Evolutionary conservation across 345 rosid species (phyloP), one percentile per base, ranked within the genome.

Genomic region (Microthlaspi erraticum): DNA sequence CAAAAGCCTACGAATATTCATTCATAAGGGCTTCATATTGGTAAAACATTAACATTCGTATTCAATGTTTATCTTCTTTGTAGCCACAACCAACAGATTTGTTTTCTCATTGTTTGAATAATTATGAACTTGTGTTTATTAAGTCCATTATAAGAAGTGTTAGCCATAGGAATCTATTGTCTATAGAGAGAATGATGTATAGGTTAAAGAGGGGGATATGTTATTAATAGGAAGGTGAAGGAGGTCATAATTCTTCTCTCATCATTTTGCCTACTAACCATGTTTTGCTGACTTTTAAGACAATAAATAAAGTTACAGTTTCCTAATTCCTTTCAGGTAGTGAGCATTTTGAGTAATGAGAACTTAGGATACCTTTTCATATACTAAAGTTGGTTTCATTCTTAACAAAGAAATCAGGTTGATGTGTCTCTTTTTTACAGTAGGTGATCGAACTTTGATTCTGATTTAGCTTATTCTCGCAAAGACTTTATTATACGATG

Each of bases 181-280:
- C 29, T 26, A 26, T 26, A 64, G 17, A 5, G 33, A 64, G 11
- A 29, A 73, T 73, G 45, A 48, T 34, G n/a, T 14, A 10, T 38
- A 14, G 33, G 49, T 49, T 39, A 29, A 58, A 49, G 64, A 72
- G 20, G 14, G 1, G 1, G 18, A 37, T 50, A 33, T 64, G 38
- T 10, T 32, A 71, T 39, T 61, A 32, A 32, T 12, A 43, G 54
- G 49, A 43, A 70, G 57, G 71, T 77, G 68, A 54, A 51, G n/a
- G 33, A 13, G 12, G 48, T 62, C 71, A 77, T 81, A 46, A 81
- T 81, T 73, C 49, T 44, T 16, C 11, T 59, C 60, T 71, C 78
- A 85, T 86, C 83, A 88, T 87, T 81, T 70, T 81, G 84, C 80
- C 86, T 60, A 46, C 5, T 55, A 26, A 59, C 10, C 65, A 14